Percentiles rank a stretch among this genome's conserved stretches.
phyloP scores from a whole-genome alignment of 257 asterid species.

The Ligustrum vulgare region DNA sequence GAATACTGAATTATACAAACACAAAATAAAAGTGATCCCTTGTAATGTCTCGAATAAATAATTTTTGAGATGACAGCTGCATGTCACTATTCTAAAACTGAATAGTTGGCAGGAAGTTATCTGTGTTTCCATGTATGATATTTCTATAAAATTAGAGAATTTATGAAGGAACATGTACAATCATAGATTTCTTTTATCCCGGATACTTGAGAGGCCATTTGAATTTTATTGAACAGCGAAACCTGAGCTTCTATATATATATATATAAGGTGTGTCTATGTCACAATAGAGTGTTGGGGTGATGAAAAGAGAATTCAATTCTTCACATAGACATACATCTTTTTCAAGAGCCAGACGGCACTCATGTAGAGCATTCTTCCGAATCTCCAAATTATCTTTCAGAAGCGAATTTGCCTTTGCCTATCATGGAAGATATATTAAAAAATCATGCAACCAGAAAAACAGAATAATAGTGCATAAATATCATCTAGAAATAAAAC shows the following conservation, averaged over 20 bases:
- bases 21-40: slow-evolving; percentile 1
- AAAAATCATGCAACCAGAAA: slow-evolving; percentile 21
- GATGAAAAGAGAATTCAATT: background rate
- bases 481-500: slow-evolving; percentile 14
- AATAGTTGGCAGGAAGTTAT: background rate
- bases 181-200: background rate
- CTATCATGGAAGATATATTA: slow-evolving; percentile 38
- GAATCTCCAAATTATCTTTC: slow-evolving; percentile 58
- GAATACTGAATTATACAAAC: background rate
- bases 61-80: background rate
- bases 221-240: slow-evolving; percentile 6
- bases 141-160: background rate
- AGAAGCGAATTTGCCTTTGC: slow-evolving; percentile 51
- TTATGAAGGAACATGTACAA: background rate
- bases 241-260: slow-evolving; percentile 1
- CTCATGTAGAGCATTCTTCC: slow-evolving; percentile 68
- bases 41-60: background rate
- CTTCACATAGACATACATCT: slow-evolving; percentile 54
- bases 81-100: background rate
- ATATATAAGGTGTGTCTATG: background rate
- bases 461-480: background rate
- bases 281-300: background rate
- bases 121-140: background rate
- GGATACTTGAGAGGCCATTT: background rate
- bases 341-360: slow-evolving; percentile 78